Conservation (phyloP, 2,329 filamentous ascomycete species). For the Fusarium piperis region DNA sequence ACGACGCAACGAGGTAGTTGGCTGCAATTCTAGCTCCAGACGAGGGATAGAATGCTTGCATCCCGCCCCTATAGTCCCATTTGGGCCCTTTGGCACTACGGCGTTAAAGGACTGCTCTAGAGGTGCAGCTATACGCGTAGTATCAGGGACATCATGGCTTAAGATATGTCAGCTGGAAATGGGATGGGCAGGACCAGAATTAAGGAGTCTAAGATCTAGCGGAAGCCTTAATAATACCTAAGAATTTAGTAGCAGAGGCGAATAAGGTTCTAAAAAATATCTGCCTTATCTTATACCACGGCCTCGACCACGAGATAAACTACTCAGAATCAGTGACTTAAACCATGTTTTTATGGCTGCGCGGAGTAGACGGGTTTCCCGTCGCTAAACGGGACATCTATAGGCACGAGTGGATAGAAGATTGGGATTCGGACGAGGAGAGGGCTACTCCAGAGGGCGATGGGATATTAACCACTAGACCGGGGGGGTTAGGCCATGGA, state of each 20-base stretch:
- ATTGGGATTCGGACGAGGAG: slow-evolving; percentile 14
- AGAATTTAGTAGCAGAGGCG: background rate
- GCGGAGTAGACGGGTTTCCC: background rate
- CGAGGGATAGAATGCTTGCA: no score
- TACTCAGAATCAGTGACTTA: background rate
- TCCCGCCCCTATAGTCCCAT: background rate
- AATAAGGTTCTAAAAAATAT: background rate
- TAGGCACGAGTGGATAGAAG: slow-evolving; percentile 9
- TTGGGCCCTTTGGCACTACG: background rate
- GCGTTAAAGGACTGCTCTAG: slow-evolving; percentile 20
- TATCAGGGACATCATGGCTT: slow-evolving; percentile 9
- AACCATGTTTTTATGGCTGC: background rate
- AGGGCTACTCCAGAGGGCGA: background rate
- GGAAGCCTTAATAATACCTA: background rate
- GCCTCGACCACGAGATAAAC: background rate
- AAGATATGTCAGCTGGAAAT: slow-evolving; percentile 6
- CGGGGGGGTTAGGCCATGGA: background rate
- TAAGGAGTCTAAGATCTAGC: background rate
- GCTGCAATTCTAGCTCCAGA: no score
- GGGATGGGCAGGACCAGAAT: slow-evolving; percentile 4
- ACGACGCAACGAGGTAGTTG: no score
- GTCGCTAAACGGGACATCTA: background rate
- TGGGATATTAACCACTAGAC: background rate
- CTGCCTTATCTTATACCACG: background rate
- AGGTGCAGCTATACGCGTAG: slow-evolving; percentile 16